These are phyloP conservation scores for Ascodesmis nigricans DNA, from an alignment of 495 filamentous ascomycete genomes.

Conservation along the genomic window DNA sequence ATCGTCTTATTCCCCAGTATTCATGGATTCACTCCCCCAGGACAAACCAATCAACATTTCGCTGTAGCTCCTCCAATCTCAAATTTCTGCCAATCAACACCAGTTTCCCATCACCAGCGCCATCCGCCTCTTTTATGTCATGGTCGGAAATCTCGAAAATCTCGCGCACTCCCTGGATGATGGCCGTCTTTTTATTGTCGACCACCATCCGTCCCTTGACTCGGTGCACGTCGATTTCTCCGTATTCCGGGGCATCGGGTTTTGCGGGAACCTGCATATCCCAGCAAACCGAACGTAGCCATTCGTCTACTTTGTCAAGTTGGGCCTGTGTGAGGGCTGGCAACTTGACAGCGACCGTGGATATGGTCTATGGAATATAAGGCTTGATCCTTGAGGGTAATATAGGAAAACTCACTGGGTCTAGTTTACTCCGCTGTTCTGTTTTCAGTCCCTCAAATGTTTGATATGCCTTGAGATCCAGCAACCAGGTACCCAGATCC, in stretches of 20 bases:
- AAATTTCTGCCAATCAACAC: slow-evolving; percentile 19
- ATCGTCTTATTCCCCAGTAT: too few species aligned
- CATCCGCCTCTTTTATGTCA: not conserved
- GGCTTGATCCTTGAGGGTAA: not conserved
- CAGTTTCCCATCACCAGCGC: slow-evolving; percentile 11
- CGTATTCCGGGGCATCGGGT: not conserved
- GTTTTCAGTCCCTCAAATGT: slow-evolving; percentile 42
- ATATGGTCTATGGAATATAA: slow-evolving; percentile 42
- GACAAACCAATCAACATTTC: slow-evolving; percentile 19
- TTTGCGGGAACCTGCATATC: slow-evolving; percentile 39
- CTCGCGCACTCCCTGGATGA: slow-evolving; percentile 82
- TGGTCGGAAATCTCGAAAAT: slow-evolving; percentile 75
- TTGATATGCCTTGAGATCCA: slow-evolving; percentile 89
- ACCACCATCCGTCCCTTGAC: slow-evolving; percentile 55
- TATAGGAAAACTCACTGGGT: slow-evolving; percentile 37
- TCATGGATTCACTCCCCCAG: too few species aligned
- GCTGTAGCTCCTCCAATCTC: slow-evolving; percentile 10
- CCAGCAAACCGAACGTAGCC: slow-evolving; percentile 74
- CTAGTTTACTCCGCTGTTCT: slow-evolving; percentile 59
- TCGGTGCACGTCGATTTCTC: slow-evolving; percentile 54
- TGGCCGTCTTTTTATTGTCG: slow-evolving; percentile 38
- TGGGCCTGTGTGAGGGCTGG: slow-evolving; percentile 32
- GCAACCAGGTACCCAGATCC: slow-evolving; percentile 53
- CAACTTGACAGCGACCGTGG: slow-evolving; percentile 50
- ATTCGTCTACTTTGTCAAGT: slow-evolving; percentile 44